These are phyloP conservation scores for Dictyostelium purpureum DNA, from an alignment of 78 protist genomes.

Conservation along the genomic window DNA sequence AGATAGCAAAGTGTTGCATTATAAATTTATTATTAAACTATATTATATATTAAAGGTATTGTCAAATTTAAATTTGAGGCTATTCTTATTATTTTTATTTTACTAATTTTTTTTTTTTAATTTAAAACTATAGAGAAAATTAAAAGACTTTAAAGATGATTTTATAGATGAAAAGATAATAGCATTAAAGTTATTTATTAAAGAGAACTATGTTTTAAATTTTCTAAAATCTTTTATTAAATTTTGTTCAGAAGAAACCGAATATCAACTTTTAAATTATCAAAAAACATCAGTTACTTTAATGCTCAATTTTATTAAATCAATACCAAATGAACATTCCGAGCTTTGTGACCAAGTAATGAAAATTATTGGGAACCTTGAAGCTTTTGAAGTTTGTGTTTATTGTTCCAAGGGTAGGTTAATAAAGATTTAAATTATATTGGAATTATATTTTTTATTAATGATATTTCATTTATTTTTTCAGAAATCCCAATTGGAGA, in stretches of 20 bases:
- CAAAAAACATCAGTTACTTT: neutral
- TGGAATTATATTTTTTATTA: too few species aligned
- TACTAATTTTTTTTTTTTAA: neutral
- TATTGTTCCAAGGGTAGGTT: neutral
- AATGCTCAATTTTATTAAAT: neutral
- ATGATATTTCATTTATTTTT: neutral
- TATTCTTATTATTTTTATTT: neutral
- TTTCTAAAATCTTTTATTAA: neutral
- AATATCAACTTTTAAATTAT: neutral
- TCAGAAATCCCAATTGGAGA: too few species aligned
- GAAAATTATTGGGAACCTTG: neutral
- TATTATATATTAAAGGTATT: constrained; percentile 4
- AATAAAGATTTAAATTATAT: too few species aligned
- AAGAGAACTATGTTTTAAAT: neutral
- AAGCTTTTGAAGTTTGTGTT: neutral
- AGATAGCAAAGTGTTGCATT: neutral
- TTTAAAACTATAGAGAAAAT: neutral
- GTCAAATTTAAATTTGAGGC: neutral
- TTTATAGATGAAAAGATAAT: neutral
- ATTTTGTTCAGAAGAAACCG: neutral
- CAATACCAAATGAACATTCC: neutral
- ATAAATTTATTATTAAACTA: neutral
- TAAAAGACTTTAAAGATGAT: neutral
- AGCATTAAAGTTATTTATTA: neutral
- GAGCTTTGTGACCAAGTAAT: neutral